Conservation (phyloP, 2,329 filamentous ascomycete genomes). For the Colletotrichum musae region DNA sequence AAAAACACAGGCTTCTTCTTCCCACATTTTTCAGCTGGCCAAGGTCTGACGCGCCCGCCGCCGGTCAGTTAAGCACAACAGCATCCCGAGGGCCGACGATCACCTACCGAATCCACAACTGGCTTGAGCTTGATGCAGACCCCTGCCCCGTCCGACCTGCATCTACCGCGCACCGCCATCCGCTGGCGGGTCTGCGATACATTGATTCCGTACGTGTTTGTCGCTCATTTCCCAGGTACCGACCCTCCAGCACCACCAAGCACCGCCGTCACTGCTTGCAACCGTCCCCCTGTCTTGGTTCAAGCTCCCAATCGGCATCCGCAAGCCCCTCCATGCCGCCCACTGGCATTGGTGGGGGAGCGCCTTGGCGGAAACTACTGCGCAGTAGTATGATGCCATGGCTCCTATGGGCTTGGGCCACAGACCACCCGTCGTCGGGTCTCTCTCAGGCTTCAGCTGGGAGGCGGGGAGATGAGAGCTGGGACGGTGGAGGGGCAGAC, state of each 20-base stretch:
- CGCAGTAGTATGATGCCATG: conserved; percentile 42
- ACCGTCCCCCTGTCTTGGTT: conserved; percentile 28
- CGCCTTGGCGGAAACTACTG: conserved; percentile 39
- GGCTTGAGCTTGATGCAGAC: conserved; percentile 42
- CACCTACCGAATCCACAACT: conserved; percentile 37
- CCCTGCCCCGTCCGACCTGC: conserved; percentile 35
- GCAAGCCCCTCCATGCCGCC: conserved; percentile 36
- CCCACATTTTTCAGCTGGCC: conserved; percentile 31
- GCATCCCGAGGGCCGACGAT: conserved; percentile 39
- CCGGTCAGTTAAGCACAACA: conserved; percentile 28
- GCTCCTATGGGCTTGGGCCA: conserved; percentile 35
- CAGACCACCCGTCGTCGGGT: conserved; percentile 24
- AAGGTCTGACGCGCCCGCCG: conserved; percentile 32
- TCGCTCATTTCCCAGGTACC: conserved; percentile 9
- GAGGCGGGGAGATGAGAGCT: conserved; percentile 24
- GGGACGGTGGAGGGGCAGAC: conserved; percentile 22
- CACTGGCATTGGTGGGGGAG: conserved; percentile 38
- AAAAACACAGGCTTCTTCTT: not conserved
- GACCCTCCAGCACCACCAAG: not conserved
- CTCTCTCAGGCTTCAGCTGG: conserved; percentile 17
- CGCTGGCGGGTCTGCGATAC: conserved; percentile 18
- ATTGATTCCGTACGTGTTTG: conserved; percentile 10
- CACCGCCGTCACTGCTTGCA: conserved; percentile 2
- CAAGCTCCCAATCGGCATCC: conserved; percentile 40
- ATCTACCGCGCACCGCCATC: conserved; percentile 26